Evolutionary conservation across 73 alveolate species (phyloP).

Genomic region (Effrenium voratum): DNA sequence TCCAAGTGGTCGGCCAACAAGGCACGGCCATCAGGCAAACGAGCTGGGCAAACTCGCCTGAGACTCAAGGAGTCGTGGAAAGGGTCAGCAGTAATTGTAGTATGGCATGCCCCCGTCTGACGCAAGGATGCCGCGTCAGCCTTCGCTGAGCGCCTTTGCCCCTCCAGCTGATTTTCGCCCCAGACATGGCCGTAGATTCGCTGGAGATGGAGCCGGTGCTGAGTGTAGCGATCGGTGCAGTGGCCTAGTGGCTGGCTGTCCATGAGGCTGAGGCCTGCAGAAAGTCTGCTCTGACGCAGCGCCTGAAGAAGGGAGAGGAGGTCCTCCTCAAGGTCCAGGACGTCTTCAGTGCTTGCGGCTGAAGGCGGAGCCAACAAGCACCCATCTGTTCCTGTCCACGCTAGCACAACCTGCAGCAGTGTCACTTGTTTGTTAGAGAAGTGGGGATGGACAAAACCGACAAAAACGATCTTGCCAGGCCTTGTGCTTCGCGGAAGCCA

Average conservation of each 20-base stretch:
- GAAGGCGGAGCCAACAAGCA: background rate
- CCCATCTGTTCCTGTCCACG: background rate
- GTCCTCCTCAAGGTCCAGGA: background rate
- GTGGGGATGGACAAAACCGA: no score
- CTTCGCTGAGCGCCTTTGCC: background rate
- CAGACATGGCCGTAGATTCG: background rate
- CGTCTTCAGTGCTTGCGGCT: background rate
- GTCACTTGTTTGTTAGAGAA: no score
- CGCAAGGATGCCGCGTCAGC: background rate
- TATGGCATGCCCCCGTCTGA: no score
- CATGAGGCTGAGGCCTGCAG: background rate
- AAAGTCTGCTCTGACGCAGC: background rate
- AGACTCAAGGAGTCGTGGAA: no score
- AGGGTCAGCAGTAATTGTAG: no score
- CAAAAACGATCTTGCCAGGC: background rate
- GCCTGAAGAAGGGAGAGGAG: background rate
- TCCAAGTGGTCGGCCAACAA: no score
- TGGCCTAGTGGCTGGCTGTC: background rate
- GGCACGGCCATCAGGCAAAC: background rate
- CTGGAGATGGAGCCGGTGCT: background rate
- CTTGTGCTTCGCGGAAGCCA: no score
- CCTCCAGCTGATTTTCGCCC: background rate
- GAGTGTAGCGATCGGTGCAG: background rate
- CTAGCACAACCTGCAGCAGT: background rate
- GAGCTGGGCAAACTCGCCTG: no score